A percentile compares a stretch with the other conserved stretches of the same genome.
These are phyloP conservation scores for Taphrina betulina DNA, from an alignment of 1,139 yeast genomes.

Conservation along the genomic window DNA sequence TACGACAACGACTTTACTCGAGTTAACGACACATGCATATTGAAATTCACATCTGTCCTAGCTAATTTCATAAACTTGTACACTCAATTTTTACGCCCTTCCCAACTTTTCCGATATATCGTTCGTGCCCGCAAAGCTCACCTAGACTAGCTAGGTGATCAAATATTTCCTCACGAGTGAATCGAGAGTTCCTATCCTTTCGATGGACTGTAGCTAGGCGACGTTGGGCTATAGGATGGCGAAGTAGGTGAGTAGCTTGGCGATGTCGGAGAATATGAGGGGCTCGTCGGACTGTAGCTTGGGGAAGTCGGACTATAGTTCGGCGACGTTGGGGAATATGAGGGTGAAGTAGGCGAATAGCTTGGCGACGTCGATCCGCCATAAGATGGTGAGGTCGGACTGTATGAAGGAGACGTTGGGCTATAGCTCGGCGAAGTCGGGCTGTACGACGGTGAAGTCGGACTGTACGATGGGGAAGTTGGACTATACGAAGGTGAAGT, in stretches of 20 bases:
- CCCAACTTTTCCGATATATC: no score
- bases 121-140: no score
- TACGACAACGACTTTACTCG: no score
- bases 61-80: no score
- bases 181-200: no score
- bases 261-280: conserved; percentile 65
- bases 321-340: conserved; percentile 60
- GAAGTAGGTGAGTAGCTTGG: conserved; percentile 63
- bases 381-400: conserved; percentile 52
- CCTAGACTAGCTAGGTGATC: no score
- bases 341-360: conserved; percentile 20
- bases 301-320: conserved; percentile 72
- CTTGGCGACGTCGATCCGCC: no score
- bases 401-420: conserved; percentile 39
- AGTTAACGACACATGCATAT: no score
- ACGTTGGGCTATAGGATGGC: conserved; percentile 48
- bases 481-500: conserved; percentile 21
- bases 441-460: conserved; percentile 66
- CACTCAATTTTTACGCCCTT: no score
- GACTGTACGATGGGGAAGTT: conserved; percentile 56
- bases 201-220: conserved; percentile 27
- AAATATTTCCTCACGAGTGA: no score
- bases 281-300: conserved; percentile 58
- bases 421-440: conserved; percentile 63
- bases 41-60: no score